Base-by-base conservation (phyloP, 140 eudicot genomes). In the Stevia rebaudiana region DNA sequence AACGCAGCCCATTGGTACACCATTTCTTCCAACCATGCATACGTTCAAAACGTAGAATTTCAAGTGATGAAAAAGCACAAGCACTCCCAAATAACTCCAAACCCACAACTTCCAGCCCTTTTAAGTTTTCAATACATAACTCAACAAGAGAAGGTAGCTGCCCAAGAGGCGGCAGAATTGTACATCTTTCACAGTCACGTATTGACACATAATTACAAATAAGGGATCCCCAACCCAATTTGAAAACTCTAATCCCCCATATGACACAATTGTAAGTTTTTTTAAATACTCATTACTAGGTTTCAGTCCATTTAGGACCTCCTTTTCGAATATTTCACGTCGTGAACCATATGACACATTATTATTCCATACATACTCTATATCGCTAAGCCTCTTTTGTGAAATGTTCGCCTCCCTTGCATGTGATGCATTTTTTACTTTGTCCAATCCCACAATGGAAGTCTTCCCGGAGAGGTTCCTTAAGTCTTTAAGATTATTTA, bases 161-260 rank as follows among this genome's bases (percentile, higher is more conserved):
- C 16, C 75, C 86, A 5, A 74, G 49, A 12, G 78, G 35, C n/a
- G 86, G 83, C 16, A 81, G 6, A 18, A 23, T 31, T 16, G 8
- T 19, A 42, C 86, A 77, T 12, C 46, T 41, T 28, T 62, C 25
- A 61, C 84, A 67, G 1, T 12, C 70, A 23, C 1, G 19, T 1
- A 78, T 11, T 64, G 19, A 21, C 12, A 82, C 39, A 5, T 41
- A 23, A 11, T 22, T 57, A 6, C 8, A 49, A 70, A 82, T n/a
- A 37, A 49, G 5, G 72, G 64, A 53, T 67, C 53, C 53, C 63
- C 72, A n/a, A 67, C 30, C 72, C 72, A 67, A 8, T 37, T 40
- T 24, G 72, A 63, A 52, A 67, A 67, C 54, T 53, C 53, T 24
- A 15, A 7, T 1, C 65, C 74, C 28, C 57, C 57, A 6, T 68